Evolutionary conservation across 495 filamentous ascomycete genomes (phyloP).

Genomic region (Penicillium cataractarum): DNA sequence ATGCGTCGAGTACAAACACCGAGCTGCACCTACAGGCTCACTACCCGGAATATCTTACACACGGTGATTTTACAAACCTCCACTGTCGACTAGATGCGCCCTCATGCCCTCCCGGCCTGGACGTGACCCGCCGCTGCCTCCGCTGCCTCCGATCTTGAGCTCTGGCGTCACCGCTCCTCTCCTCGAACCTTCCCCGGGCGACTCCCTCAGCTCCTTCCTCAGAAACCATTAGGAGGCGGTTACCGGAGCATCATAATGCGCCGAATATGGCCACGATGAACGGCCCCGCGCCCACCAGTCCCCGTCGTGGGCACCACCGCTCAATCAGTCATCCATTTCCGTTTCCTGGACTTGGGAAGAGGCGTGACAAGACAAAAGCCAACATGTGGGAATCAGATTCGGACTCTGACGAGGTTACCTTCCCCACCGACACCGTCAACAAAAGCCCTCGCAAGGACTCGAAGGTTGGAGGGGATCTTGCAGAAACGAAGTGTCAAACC

Average conservation of each 20-base stretch:
- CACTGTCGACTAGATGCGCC: constrained; percentile 36
- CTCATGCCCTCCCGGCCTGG: constrained; percentile 46
- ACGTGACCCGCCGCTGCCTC: constrained; percentile 41
- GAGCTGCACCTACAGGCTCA: constrained; percentile 16
- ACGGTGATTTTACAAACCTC: neutral
- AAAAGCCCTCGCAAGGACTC: constrained; percentile 40
- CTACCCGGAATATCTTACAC: constrained; percentile 5
- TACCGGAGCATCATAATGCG: constrained; percentile 37
- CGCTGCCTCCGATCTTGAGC: constrained; percentile 35
- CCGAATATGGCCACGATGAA: constrained; percentile 30
- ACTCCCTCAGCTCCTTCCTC: constrained; percentile 17
- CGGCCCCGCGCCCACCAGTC: constrained; percentile 23
- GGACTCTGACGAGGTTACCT: constrained; percentile 45
- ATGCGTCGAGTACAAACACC: constrained; percentile 21
- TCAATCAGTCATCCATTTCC: constrained; percentile 80
- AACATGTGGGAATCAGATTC: constrained; percentile 46
- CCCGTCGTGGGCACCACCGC: constrained; percentile 58
- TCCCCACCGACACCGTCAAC: constrained; percentile 29
- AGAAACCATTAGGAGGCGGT: constrained; percentile 24
- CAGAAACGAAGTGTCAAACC: constrained; percentile 78
- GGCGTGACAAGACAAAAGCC: constrained; percentile 44
- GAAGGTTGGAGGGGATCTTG: constrained; percentile 39
- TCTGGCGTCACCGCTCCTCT: constrained; percentile 24
- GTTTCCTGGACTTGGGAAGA: constrained; percentile 58
- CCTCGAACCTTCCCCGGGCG: constrained; percentile 22